Conservation (phyloP, 306 rosid genomes). For the Ormosia emarginata region DNA sequence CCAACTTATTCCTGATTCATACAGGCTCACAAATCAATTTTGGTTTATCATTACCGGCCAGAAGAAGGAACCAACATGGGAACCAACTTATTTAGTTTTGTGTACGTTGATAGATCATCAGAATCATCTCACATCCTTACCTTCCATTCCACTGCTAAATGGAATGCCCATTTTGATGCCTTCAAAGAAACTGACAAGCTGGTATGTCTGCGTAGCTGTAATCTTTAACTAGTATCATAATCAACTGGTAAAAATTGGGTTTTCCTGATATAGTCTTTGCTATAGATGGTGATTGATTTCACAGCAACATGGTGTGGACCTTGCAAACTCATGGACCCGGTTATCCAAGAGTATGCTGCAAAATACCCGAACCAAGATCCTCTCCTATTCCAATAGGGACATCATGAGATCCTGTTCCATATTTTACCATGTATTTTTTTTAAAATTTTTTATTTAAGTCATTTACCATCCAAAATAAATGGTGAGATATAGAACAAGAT, state of each 20-base stretch:
- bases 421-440: too few species aligned
- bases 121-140: constrained; percentile 21
- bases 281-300: constrained; percentile 78
- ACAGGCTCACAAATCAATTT: not conserved
- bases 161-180: constrained; percentile 40
- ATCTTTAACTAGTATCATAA: not conserved
- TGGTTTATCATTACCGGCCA: not conserved
- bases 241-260: not conserved
- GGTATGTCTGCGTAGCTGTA: constrained; percentile 37
- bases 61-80: constrained; percentile 28
- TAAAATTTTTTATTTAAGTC: too few species aligned
- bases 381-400: too few species aligned
- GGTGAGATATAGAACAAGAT: too few species aligned
- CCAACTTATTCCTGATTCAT: not conserved
- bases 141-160: constrained; percentile 29
- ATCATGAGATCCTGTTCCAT: too few species aligned
- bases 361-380: too few species aligned
- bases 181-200: constrained; percentile 50
- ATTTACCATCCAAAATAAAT: too few species aligned
- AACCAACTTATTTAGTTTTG: not conserved
- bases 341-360: constrained; percentile 46
- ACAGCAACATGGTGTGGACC: constrained; percentile 85
- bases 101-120: constrained; percentile 14
- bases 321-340: constrained; percentile 67
- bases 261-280: not conserved